Evolutionary conservation across 2,329 filamentous ascomycete species (phyloP).

Genomic region (Neospermospora avenae): DNA sequence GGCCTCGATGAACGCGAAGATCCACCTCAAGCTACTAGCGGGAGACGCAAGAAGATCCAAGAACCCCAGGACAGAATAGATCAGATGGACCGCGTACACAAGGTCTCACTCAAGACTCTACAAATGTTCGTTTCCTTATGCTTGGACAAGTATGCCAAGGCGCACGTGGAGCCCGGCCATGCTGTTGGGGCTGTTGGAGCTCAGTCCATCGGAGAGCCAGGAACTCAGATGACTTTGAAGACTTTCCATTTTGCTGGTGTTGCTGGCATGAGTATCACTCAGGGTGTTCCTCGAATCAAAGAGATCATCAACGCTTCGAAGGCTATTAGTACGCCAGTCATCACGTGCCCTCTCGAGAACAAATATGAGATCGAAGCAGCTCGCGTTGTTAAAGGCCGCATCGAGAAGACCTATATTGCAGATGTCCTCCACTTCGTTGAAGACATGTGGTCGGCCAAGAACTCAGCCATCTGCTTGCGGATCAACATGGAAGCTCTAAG

Average conservation of each 20-base stretch:
- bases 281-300: slow-evolving; percentile 99
- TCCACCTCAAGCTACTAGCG: slow-evolving; percentile 28
- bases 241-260: slow-evolving; percentile 99
- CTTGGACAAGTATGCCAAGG: slow-evolving; percentile 84
- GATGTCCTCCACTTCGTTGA: slow-evolving; percentile 81
- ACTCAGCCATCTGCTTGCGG: slow-evolving; percentile 74
- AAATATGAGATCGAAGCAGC: slow-evolving; percentile 72
- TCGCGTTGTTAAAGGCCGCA: slow-evolving; percentile 86
- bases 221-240: slow-evolving; percentile 98
- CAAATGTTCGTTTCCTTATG: slow-evolving; percentile 76
- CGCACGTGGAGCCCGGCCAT: slow-evolving; percentile 89
- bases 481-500: slow-evolving; percentile 77
- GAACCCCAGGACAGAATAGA: slow-evolving; percentile 31
- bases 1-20: slow-evolving; percentile 47
- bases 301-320: slow-evolving; percentile 99
- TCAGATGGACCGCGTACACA: slow-evolving; percentile 68
- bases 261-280: slow-evolving; percentile 98
- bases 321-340: slow-evolving; percentile 89
- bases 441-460: slow-evolving; percentile 79
- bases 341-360: slow-evolving; percentile 80
- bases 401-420: slow-evolving; percentile 89
- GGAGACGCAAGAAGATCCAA: slow-evolving; percentile 31
- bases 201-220: slow-evolving; percentile 96
- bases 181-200: slow-evolving; percentile 95
- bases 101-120: slow-evolving; percentile 74